Conservation (phyloP, 2,329 filamentous ascomycete species). For the Emmonsia crescens region DNA sequence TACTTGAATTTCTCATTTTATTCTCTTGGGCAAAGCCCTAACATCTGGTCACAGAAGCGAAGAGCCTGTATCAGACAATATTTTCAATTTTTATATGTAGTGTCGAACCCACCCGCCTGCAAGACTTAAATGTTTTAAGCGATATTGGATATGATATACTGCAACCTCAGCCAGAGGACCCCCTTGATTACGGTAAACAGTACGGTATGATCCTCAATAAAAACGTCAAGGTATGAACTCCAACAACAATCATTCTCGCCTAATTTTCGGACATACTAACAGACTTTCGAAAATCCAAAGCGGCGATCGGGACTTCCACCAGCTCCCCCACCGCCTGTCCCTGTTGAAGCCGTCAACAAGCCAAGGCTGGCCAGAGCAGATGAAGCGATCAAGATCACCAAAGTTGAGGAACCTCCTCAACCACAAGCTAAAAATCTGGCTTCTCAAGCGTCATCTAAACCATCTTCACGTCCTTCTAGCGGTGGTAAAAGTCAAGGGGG, state of each 20-base stretch:
- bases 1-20: not conserved
- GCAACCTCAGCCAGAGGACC: slow-evolving; percentile 49
- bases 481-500: slow-evolving; percentile 23
- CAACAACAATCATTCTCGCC: not conserved
- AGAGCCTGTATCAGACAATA: slow-evolving; percentile 60
- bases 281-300: slow-evolving; percentile 20
- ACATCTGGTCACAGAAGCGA: slow-evolving; percentile 42
- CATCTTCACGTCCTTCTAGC: not conserved
- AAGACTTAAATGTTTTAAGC: slow-evolving; percentile 60
- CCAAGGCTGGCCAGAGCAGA: slow-evolving; percentile 22
- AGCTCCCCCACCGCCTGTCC: slow-evolving; percentile 23
- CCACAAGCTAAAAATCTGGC: not conserved
- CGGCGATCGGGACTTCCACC: slow-evolving; percentile 38
- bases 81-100: slow-evolving; percentile 81
- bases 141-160: slow-evolving; percentile 57
- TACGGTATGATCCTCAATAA: slow-evolving; percentile 70
- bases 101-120: slow-evolving; percentile 58
- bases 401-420: slow-evolving; percentile 16
- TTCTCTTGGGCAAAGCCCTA: not conserved
- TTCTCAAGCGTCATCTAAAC: not conserved
- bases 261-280: not conserved
- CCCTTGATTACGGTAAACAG: slow-evolving; percentile 45
- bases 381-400: slow-evolving; percentile 19
- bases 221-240: slow-evolving; percentile 44
- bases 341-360: slow-evolving; percentile 22